Conservation (phyloP, 1,139 yeast genomes). For the Saccharomyces hybrid region DNA sequence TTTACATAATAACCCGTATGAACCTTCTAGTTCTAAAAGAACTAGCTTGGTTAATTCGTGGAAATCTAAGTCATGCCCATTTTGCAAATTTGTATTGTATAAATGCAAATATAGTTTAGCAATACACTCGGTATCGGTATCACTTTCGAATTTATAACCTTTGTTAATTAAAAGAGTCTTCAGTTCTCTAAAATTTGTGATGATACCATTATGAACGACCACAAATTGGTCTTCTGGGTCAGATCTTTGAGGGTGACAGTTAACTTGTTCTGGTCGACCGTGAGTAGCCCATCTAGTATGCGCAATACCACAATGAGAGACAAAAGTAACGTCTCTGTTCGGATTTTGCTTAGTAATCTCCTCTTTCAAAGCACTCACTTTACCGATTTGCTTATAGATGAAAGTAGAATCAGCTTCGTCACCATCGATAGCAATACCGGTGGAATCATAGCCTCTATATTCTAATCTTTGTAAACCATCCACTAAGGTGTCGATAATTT, state of each 20-base stretch:
- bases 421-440: conserved; percentile 94
- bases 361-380: conserved; percentile 74
- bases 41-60: conserved; percentile 90
- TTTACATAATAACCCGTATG: conserved; percentile 91
- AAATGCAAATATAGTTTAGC: conserved; percentile 91
- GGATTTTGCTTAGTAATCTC: conserved; percentile 50
- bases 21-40: conserved; percentile 89
- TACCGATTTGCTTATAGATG: conserved; percentile 82
- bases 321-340: conserved; percentile 56
- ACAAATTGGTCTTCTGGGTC: conserved; percentile 77
- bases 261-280: conserved; percentile 78
- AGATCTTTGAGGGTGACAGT: conserved; percentile 96
- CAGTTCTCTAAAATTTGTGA: conserved; percentile 88
- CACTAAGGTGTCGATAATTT: conserved; percentile 76
- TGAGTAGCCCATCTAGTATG: conserved; percentile 99
- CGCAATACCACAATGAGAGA: conserved; percentile 91
- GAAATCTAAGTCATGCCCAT: conserved; percentile 69
- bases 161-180: conserved; percentile 71
- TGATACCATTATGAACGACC: conserved; percentile 96
- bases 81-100: conserved; percentile 67
- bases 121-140: conserved; percentile 96
- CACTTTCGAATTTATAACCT: conserved; percentile 81
- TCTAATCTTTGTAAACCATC: conserved; percentile 92
- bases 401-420: conserved; percentile 56
- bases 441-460: conserved; percentile 96